Percentiles rank a stretch among this genome's conserved stretches.
These are phyloP conservation scores for Guadua angustifolia DNA, from an alignment of 176 grass and related monocot species.

Conservation along the genomic window DNA sequence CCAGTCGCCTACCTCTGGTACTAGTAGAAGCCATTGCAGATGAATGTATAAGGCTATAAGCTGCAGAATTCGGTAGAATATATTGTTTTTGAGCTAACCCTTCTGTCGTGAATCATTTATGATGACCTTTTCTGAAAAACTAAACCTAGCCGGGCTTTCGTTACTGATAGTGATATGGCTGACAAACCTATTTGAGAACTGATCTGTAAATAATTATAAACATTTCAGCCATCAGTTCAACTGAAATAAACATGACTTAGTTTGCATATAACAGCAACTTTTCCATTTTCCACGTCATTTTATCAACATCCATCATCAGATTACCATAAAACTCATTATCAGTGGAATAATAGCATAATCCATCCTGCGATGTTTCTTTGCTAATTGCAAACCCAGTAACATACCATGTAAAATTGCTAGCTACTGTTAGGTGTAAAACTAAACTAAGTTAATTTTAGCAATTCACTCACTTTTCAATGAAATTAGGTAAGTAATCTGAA, in stretches of 20 bases:
- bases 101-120: not conserved
- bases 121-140: not conserved
- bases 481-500: not conserved
- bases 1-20: not conserved
- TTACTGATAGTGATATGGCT: not conserved
- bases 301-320: constrained; percentile 16
- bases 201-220: not conserved
- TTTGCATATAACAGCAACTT: not conserved
- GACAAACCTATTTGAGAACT: not conserved
- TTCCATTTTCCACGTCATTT: not conserved
- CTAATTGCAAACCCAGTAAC: not conserved
- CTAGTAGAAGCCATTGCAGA: constrained; percentile 10
- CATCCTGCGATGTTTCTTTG: not conserved
- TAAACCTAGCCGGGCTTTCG: not conserved
- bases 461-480: not conserved
- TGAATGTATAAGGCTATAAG: not conserved
- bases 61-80: not conserved
- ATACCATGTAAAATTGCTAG: not conserved
- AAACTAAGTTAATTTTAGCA: constrained; percentile 1
- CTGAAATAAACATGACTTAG: constrained; percentile 18
- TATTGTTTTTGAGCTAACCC: too few relatives aligned
- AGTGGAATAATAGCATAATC: constrained; percentile 16
- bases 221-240: not conserved
- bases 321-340: not conserved
- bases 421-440: not conserved